Evolutionary conservation across 2,329 filamentous ascomycete species (phyloP), one percentile per base, ranked within the genome.

Genomic region (Aspergillus melleus): DNA sequence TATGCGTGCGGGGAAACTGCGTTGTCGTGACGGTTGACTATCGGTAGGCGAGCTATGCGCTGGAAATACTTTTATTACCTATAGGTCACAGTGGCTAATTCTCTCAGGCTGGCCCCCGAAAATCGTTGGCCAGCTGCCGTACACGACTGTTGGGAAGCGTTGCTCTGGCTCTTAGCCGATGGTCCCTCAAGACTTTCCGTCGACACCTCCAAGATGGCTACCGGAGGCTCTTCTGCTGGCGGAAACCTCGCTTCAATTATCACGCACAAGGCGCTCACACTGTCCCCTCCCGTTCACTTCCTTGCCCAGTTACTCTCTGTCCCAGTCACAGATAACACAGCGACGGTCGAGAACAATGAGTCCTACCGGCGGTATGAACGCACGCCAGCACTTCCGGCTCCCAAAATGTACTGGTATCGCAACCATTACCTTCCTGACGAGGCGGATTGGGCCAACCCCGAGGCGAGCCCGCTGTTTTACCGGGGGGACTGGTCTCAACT

Each of bases 331-430:
- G 84, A 86, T 69, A 86, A 86, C 72, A 85, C 82, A 1, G 84
- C 83, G 6, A 73, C 73, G 14, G 66, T 77, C 0, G 69, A 64
- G 9, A 81, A 74, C 57, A 83, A 77, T 58, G 66, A 71, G 1
- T 81, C 82, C 3, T 87, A 82, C 77, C 75, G 70, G 16, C 77
- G 80, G 49, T 84, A 83, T 66, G 75, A 85, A 64, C 75, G 80
- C 65, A 78, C 80, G 0, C 79, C 83, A 0, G 82, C 83, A 0
- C 75, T 86, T 1, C 81, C 84, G 0, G 82, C 83, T 0, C 73
- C 74, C 3, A 86, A 86, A 70, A 87, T 87, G 84, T 68, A 84
- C 52, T 87, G 85, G 84, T 87, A 85, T 66, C 77, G 84, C n/a
- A 68, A 78, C 19, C 81, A 84, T 68, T 87, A 86, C 70, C 76